Base-by-base conservation (phyloP, 495 filamentous ascomycete species). In the Xylaria cubensis region DNA sequence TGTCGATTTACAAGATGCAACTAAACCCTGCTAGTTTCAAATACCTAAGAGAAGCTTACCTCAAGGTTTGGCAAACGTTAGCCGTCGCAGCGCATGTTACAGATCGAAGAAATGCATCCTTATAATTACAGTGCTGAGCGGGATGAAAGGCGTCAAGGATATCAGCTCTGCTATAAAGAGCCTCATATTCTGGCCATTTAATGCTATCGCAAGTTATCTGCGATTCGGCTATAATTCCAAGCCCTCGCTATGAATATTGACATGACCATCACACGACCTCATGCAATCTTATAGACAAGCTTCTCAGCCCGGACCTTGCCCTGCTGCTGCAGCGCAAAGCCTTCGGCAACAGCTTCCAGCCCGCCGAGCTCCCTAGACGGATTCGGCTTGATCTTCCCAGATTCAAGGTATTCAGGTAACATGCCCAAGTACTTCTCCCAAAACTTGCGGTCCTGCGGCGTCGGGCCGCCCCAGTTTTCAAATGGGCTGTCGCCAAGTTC, bases 231-330 rank as follows among this genome's bases (percentile, higher is more conserved):
- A 36, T 36, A 7, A 36, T 36, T 36, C 34, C 34, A 36, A 36
- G 34, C 34, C 3, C 3, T 36, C 34, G 34, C 6, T 36, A 5
- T 12, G 13, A 24, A 56, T 56, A 29, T 3, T 12, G 13, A 56
- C 26, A 15, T 17, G 24, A 32, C 55, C 34, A 5, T 3, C 29
- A 5, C 13, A 17, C 26, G 4, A 15, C n/a, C 39, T 59, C 51
- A 75, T 32, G 70, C 66, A 42, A 84, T 66, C 41, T 77, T 78
- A 50, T 82, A 80, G 15, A 84, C 77, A 7, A 75, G 74, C 66
- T 84, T 84, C 65, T 76, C 74, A 1, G 79, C 79, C 58, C 76
- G 79, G 44, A 79, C 78, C 70, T 80, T 80, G 17, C 80, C 79
- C 19, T 71, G 64, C 59, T 71, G 63, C 34, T 83, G 71, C 48